Conservation (phyloP, 257 asterid genomes). For the Solanum rostratum region DNA sequence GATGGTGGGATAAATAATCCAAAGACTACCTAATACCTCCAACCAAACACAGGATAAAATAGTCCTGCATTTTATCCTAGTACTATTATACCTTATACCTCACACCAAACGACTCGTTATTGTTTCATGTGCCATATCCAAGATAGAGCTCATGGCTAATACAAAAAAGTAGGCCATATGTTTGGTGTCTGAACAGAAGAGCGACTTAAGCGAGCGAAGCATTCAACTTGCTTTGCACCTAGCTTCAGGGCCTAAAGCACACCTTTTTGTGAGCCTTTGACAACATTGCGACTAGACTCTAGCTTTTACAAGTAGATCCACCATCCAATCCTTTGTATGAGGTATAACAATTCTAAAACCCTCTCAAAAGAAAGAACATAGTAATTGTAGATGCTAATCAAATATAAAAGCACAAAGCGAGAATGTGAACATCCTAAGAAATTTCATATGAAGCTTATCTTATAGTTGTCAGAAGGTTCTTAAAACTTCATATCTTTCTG, state of each 20-base stretch:
- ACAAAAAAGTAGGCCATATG: not conserved
- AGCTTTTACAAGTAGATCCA: not conserved
- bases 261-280: not conserved
- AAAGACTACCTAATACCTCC: too few species aligned
- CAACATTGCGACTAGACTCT: not conserved
- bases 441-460: not conserved
- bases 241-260: not conserved
- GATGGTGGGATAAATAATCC: too few species aligned
- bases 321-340: not conserved
- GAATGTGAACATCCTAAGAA: not conserved
- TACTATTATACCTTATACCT: too few species aligned
- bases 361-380: not conserved
- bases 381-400: not conserved
- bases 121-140: not conserved
- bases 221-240: not conserved
- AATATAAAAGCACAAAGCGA: not conserved
- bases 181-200: not conserved
- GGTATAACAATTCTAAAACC: not conserved
- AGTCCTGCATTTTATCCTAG: too few species aligned
- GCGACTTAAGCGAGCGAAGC: not conserved
- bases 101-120: not conserved
- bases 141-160: not conserved
- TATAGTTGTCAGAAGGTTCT: not conserved
- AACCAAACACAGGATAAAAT: too few species aligned
- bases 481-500: not conserved